Evolutionary conservation across 2,329 filamentous ascomycete genomes (phyloP), one percentile per base, ranked within the genome.

Genomic region (Stachybotrys echinatus): DNA sequence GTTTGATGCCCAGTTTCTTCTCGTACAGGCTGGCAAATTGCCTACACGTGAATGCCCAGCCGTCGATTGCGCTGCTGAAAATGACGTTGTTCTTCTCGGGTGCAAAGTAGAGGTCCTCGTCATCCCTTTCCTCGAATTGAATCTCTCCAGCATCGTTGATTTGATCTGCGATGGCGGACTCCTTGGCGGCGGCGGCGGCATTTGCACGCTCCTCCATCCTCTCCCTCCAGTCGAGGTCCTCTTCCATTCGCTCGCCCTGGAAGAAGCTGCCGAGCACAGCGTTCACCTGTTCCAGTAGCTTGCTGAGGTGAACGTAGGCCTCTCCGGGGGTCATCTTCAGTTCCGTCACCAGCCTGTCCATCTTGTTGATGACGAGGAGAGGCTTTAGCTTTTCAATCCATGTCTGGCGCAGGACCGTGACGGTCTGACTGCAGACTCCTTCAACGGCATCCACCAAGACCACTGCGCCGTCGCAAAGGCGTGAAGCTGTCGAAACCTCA

Each of bases 31-130:
- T 83, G 18, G 94, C 92, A 65, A 99, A 99, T 61, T 99, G 94
- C 47, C 91, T 83, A 46, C 96, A 86, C 0, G 94, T 99, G 62
- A 99, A 99, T 3, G 94, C 94, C 94, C 94, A 99, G n/a, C 94
- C 94, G 64, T 99, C 94, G 50, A 96, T 87, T 52, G 94, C 94
- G 65, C 92, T 97, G 73, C 90, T 91, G 67, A 99, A 99, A 55
- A 99, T 97, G 67, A 99, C 94, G 63, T 99, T 99, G 68, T 96
- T 96, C 70, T 92, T 95, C 65, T 99, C 94, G 0, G 94, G 94
- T 1, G 94, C 90, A 70, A 99, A 99, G 68, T 99, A 99, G 22
- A 99, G 85, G 66, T 96, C 92, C 66, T 97, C 92, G 62, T 99
- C 94, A 61, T 96, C 92, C 58, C 85, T 84, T 65, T 97, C 94